Conservation (phyloP, 2,329 filamentous ascomycete species). For the Pseudogymnoascus pannorum region DNA sequence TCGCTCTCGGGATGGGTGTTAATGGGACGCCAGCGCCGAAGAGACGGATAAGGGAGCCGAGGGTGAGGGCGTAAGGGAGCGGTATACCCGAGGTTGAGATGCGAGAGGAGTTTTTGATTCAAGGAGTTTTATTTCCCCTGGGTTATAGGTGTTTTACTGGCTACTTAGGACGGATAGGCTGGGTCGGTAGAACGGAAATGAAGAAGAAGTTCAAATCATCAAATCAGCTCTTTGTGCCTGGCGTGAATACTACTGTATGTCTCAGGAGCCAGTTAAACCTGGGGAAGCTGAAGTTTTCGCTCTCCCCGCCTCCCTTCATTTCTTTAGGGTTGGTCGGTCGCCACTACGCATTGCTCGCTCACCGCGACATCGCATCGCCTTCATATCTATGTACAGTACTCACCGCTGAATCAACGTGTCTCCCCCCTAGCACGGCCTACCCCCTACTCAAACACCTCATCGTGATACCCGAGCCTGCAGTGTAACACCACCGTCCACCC, state of each 20-base stretch:
- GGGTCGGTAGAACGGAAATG: not conserved
- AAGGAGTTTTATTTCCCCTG: not conserved
- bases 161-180: not conserved
- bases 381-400: not conserved
- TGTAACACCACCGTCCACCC: not conserved
- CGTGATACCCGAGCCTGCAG: not conserved
- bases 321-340: not conserved
- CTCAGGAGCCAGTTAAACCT: not conserved
- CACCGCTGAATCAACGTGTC: not conserved
- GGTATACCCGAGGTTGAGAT: not conserved
- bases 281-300: not conserved
- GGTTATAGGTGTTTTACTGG: not conserved
- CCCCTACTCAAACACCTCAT: not conserved
- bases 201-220: slow-evolving; percentile 4
- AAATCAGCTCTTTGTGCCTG: not conserved
- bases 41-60: slow-evolving; percentile 18
- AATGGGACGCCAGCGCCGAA: slow-evolving; percentile 28
- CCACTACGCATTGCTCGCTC: not conserved
- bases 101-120: slow-evolving; percentile 3
- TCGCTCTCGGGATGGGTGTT: slow-evolving; percentile 22
- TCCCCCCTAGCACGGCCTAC: not conserved
- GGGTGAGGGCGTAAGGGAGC: not conserved
- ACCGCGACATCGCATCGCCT: not conserved
- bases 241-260: not conserved
- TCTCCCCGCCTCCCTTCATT: not conserved